A percentile compares a stretch with the other conserved stretches of the same genome.
phyloP scores from a whole-genome alignment of 2,329 filamentous ascomycete genomes.

The Pseudogymnoascus sp. region DNA sequence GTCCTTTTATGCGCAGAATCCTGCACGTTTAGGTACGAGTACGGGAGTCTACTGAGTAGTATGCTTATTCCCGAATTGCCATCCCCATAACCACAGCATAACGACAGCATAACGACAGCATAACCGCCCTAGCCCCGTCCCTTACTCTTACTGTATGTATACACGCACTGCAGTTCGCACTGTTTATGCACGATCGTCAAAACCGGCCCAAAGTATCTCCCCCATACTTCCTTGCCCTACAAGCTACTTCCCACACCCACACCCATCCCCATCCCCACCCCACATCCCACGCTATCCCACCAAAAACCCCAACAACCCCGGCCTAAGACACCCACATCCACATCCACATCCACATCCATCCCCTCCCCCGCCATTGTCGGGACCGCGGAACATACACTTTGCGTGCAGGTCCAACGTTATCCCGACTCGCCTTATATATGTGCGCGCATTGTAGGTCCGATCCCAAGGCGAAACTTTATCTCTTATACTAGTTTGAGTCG shows the following conservation, averaged over 20 bases:
- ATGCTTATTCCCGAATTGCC: too few species aligned
- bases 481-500: background rate
- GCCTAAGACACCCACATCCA: too few species aligned
- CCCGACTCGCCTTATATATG: constrained; percentile 4
- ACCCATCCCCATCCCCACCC: background rate
- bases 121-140: background rate
- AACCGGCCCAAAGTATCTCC: constrained; percentile 17
- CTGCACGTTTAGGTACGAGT: too few species aligned
- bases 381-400: background rate
- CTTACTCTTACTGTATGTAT: background rate
- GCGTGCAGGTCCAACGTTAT: constrained; percentile 1
- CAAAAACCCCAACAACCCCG: background rate
- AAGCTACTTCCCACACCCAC: constrained; percentile 5
- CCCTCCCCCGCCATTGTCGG: background rate
- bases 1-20: background rate
- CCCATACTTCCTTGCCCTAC: constrained; percentile 28
- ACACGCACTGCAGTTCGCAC: too few species aligned
- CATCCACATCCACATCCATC: background rate
- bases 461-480: background rate
- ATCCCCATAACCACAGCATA: background rate
- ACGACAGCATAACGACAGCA: background rate
- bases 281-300: background rate
- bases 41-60: too few species aligned
- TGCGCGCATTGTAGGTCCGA: background rate
- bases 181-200: too few species aligned